Evolutionary conservation across 768 basidiomycete species (phyloP), one percentile per base, ranked within the genome.

Genomic region (Xerocomellus chrysenteron): DNA sequence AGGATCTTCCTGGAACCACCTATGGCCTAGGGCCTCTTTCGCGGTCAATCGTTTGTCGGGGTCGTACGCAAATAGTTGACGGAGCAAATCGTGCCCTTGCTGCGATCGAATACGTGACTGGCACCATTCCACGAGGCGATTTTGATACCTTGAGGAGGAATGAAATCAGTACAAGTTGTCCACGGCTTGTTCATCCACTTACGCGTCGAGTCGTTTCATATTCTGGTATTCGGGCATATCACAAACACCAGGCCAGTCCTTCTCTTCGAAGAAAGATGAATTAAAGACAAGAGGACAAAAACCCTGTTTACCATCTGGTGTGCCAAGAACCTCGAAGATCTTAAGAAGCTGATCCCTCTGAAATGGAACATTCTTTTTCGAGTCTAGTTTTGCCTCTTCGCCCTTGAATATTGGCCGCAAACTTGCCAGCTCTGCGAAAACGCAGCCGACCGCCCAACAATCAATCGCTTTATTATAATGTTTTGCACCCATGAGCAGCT

Each of bases 401-500:
- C 96, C 97, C 70, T 99, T 99, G 80, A 98, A 98, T 61, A 99
- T 98, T 1, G 97, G 97, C 24, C 96, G 77, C 45, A 98, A 74
- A 58, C 92, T 94, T 2, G 97, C 86, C 19, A 99, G 76, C 73
- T 99, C 97, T 1, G 95, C 97, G 75, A 96, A 88, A 43, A 99
- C 98, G 69, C 97, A 99, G 1, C 95, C 97, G 6, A 98, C 87
- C 26, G 97, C 95, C 97, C 97, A 99, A 52, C 93, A 86, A 68
- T 99, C 94, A 40, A 98, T 87, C 5, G 95, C 91, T 63, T 92
- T 94, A 62, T 97, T 96, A 72, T 99, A 99, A 73, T 99, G 97
- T 60, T 94, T 93, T 1, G 96, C 94, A 28, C 97, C 96, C 75
- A 99, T 81, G 11, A 99, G 81, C 3, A 99, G 83, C 68, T 99